Base-by-base conservation (phyloP, 176 grass and related monocot genomes). In the Olyra latifolia region DNA sequence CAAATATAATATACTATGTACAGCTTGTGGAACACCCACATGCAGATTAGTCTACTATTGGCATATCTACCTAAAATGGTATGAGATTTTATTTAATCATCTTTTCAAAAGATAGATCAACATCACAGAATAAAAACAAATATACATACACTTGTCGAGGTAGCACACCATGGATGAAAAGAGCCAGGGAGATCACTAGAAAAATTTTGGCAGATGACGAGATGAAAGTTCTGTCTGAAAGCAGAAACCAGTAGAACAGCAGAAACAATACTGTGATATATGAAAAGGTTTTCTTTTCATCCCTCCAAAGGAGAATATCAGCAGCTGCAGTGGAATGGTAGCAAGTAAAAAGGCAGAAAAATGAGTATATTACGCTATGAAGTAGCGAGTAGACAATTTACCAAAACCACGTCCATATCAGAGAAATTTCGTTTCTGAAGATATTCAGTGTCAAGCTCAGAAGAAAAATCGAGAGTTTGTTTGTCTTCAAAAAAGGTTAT, bases 281-380 rank as follows among this genome's bases (percentile, higher is more conserved):
- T 35, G 90, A 83, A 89, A 95, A 98, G 15, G 96, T 98, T 83
- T 91, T 95, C 88, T 83, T 95, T 66, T 98, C 96, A 86, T 98
- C 96, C 80, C 92, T 93, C 96, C 92, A 98, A 28, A 98, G 88
- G 72, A 98, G 91, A 89, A 95, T 93, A 80, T 98, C 88, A 81
- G 92, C 83, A 80, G 80, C 96, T 98, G 90, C 80, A 94, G 55
- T 53, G 44, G 12, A 72, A 80, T 52, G 40, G 28, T 50, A 79
- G 55, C 9, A 77, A 84, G 71, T 83, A 70, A 84, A 29, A 86
- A 74, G 27, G 68, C 2, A 63, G 45, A 77, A 72, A 47, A 2
- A 45, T 35, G 25, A 59, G 62, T 53, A 44, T 25, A 85, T 39
- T 48, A 80, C 55, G 76, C 58, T 53, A 38, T 1, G 3, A 72